These are phyloP conservation scores for Zygotorulaspora mrakii DNA, from an alignment of 1,139 yeast genomes.

Conservation along the genomic window DNA sequence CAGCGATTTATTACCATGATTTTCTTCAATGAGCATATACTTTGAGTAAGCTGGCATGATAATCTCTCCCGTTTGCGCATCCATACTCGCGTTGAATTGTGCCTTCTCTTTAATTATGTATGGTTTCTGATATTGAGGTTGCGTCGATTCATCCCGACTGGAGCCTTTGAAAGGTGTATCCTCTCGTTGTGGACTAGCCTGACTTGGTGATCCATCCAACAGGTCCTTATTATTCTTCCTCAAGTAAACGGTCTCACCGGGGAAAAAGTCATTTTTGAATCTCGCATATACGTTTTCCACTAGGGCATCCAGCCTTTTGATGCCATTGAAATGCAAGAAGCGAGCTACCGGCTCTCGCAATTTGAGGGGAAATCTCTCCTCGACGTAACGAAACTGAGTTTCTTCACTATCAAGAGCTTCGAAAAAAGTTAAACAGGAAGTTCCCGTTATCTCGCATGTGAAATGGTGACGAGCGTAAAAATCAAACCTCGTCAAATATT, in stretches of 20 bases:
- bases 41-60: constrained; percentile 60
- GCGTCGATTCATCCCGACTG: constrained; percentile 10
- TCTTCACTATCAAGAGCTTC: constrained; percentile 82
- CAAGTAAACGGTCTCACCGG: constrained; percentile 80
- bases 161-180: constrained; percentile 9
- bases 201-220: constrained; percentile 18
- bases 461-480: constrained; percentile 72
- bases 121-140: constrained; percentile 38
- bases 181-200: constrained; percentile 22
- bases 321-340: constrained; percentile 74
- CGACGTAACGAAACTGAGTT: constrained; percentile 65
- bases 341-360: constrained; percentile 86
- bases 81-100: constrained; percentile 43
- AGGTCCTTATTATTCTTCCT: constrained; percentile 39
- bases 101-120: constrained; percentile 62
- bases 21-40: constrained; percentile 58
- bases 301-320: constrained; percentile 78
- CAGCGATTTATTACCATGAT: constrained; percentile 52
- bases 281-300: constrained; percentile 78
- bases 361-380: constrained; percentile 82
- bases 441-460: constrained; percentile 94
- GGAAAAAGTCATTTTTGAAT: constrained; percentile 81
- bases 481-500: constrained; percentile 64
- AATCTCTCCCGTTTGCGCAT: constrained; percentile 40
- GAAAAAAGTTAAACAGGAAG: constrained; percentile 83